Conservation (phyloP, 106 monocot genomes). For the Chionographis japonica region DNA sequence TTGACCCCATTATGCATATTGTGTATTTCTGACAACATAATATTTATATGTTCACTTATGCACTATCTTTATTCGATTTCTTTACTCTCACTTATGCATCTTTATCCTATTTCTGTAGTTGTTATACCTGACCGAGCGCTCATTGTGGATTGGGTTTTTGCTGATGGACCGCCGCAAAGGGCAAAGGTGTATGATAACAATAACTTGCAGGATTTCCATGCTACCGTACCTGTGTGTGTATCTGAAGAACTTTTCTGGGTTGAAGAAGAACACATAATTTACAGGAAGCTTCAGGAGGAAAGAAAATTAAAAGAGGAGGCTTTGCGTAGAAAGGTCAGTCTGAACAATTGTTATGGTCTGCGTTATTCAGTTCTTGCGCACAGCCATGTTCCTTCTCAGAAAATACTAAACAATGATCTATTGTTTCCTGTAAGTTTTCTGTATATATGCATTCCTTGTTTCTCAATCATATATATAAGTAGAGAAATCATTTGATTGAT, state of each 20-base stretch:
- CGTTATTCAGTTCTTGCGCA: too few species aligned
- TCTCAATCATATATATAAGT: neutral
- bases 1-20: too few species aligned
- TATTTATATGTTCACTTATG: too few species aligned
- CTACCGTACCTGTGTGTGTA: slow-evolving; percentile 37
- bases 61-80: neutral
- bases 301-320: slow-evolving; percentile 59
- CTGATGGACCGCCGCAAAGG: slow-evolving; percentile 81
- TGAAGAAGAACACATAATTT: slow-evolving; percentile 72
- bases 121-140: slow-evolving; percentile 64
- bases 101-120: slow-evolving; percentile 38
- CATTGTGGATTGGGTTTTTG: slow-evolving; percentile 90
- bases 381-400: too few species aligned
- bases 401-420: too few species aligned
- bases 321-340: slow-evolving; percentile 48
- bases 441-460: neutral
- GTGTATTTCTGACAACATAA: too few species aligned
- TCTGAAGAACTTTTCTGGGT: slow-evolving; percentile 70
- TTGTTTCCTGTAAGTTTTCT: too few species aligned
- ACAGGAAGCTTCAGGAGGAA: slow-evolving; percentile 62
- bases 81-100: neutral
- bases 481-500: neutral
- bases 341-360: neutral
- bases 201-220: slow-evolving; percentile 74
- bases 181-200: slow-evolving; percentile 91